Evolutionary conservation across 495 filamentous ascomycete genomes (phyloP).

Genomic region (Annulohypoxylon maeteangense): DNA sequence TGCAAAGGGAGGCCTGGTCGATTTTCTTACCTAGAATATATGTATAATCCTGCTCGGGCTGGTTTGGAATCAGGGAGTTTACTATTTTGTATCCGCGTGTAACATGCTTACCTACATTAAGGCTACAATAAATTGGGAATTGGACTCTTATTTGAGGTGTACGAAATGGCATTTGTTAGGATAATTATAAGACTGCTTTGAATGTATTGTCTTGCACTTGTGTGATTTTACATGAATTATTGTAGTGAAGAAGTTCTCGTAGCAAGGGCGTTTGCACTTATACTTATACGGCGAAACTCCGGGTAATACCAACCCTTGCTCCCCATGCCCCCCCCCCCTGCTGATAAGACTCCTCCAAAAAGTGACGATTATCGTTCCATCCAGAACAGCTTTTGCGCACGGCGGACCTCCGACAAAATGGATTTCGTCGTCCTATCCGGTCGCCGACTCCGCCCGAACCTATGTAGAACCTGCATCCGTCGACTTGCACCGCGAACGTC

Average conservation of each 20-base stretch:
- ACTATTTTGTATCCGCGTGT: slow-evolving; percentile 6
- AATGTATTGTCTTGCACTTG: not conserved
- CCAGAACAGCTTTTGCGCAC: not conserved
- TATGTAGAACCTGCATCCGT: slow-evolving; percentile 60
- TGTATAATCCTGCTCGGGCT: slow-evolving; percentile 2
- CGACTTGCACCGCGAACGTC: slow-evolving; percentile 45
- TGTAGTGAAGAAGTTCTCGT: not conserved
- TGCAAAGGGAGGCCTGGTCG: not conserved
- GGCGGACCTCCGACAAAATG: slow-evolving; percentile 28
- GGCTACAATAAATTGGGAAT: not conserved
- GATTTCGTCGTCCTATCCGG: slow-evolving; percentile 32
- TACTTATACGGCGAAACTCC: slow-evolving; percentile 1
- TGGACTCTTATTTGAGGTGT: not conserved
- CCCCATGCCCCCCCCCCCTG: not conserved
- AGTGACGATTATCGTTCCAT: slow-evolving; percentile 27
- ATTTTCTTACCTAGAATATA: slow-evolving; percentile 8
- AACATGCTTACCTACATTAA: not conserved
- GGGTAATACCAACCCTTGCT: slow-evolving; percentile 2
- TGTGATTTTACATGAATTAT: not conserved
- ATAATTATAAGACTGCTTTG: slow-evolving; percentile 17
- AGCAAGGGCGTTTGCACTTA: not conserved
- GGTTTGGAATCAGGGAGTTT: not conserved
- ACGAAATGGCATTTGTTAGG: not conserved
- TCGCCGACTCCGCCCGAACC: slow-evolving; percentile 25
- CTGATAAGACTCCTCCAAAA: slow-evolving; percentile 16